Percentiles rank a stretch among this genome's conserved stretches.
These are phyloP conservation scores for Taphrina wiesneri DNA, from an alignment of 1,139 yeast genomes.

Conservation along the genomic window DNA sequence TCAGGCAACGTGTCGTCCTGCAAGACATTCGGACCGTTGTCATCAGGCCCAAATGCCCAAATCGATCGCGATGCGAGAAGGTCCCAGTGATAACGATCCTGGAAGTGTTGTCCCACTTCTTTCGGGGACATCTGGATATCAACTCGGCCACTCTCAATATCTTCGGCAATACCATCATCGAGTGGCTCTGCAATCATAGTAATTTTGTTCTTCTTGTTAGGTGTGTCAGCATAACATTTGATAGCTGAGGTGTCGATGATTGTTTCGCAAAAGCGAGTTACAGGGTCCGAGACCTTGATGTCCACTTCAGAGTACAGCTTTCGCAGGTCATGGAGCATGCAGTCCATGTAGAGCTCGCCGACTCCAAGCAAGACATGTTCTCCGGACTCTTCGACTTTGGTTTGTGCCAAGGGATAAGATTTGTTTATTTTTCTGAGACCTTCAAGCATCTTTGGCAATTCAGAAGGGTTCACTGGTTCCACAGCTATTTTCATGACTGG, in stretches of 20 bases:
- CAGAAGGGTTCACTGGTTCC: slow-evolving; percentile 78
- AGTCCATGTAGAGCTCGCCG: slow-evolving; percentile 88
- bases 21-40: slow-evolving; percentile 59
- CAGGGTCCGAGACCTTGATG: slow-evolving; percentile 81
- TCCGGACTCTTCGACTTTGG: slow-evolving; percentile 84
- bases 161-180: slow-evolving; percentile 56
- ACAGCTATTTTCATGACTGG: slow-evolving; percentile 80
- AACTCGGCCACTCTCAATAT: slow-evolving; percentile 58
- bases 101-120: slow-evolving; percentile 57
- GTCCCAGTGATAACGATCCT: slow-evolving; percentile 73
- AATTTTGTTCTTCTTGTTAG: slow-evolving; percentile 58
- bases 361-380: slow-evolving; percentile 78
- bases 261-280: slow-evolving; percentile 78
- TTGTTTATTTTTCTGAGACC: slow-evolving; percentile 65
- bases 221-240: slow-evolving; percentile 61
- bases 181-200: slow-evolving; percentile 81
- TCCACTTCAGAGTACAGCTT: slow-evolving; percentile 62
- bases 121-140: slow-evolving; percentile 48
- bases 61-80: slow-evolving; percentile 76
- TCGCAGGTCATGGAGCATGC: slow-evolving; percentile 75
- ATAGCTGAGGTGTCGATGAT: slow-evolving; percentile 67
- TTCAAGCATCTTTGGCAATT: slow-evolving; percentile 68
- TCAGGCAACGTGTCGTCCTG: slow-evolving; percentile 75
- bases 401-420: slow-evolving; percentile 63
- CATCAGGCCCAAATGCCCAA: slow-evolving; percentile 76